Conservation (phyloP, 768 basidiomycete genomes). For the Bullera alba region DNA sequence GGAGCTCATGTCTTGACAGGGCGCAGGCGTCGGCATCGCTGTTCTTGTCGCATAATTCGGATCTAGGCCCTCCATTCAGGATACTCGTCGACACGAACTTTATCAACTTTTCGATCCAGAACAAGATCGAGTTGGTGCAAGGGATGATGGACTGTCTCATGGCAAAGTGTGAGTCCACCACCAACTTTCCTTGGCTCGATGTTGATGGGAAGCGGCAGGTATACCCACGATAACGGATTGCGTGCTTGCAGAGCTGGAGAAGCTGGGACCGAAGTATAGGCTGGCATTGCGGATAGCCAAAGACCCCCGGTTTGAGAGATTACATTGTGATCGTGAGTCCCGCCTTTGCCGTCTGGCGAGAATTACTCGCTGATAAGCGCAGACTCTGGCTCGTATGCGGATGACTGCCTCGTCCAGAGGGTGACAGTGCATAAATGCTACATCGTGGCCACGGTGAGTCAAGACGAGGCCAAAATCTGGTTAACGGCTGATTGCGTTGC, state of each 20-base stretch:
- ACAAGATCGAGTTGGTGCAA: conserved; percentile 87
- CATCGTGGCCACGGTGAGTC: conserved; percentile 73
- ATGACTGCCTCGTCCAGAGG: conserved; percentile 95
- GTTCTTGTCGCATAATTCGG: conserved; percentile 75
- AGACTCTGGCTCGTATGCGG: conserved; percentile 92
- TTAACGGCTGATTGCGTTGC: background rate
- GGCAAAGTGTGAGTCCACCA: conserved; percentile 71
- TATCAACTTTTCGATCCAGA: conserved; percentile 97
- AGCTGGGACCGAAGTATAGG: conserved; percentile 89
- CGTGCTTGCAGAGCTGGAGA: conserved; percentile 96
- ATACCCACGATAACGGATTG: conserved; percentile 99
- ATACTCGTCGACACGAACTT: conserved; percentile 99
- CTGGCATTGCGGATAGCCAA: conserved; percentile 90
- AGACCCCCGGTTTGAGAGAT: conserved; percentile 91
- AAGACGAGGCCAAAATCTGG: no score
- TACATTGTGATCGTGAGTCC: conserved; percentile 65
- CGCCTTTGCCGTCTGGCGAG: no score
- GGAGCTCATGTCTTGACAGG: conserved; percentile 1
- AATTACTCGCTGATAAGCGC: background rate
- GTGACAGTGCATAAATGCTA: conserved; percentile 93
- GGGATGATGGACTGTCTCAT: conserved; percentile 99
- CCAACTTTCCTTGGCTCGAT: background rate
- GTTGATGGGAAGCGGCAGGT: conserved; percentile 52
- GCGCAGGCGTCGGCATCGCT: conserved; percentile 37
- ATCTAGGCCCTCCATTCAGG: conserved; percentile 92